phyloP scores from a whole-genome alignment of 805 yeast species.

The Wickerhamiella spandovensis region DNA sequence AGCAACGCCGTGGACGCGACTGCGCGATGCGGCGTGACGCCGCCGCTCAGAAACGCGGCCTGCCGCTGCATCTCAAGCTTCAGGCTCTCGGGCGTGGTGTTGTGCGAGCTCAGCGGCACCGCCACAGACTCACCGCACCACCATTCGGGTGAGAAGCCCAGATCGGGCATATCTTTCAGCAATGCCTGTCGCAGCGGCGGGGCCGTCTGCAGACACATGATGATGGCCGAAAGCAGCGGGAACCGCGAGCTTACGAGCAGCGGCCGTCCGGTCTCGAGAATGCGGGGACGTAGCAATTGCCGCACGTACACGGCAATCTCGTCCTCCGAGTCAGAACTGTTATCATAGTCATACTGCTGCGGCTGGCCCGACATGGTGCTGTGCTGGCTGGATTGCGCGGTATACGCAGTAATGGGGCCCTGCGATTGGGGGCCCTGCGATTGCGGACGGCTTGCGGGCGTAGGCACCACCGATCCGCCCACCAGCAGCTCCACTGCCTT shows the following conservation, averaged over 20 bases:
- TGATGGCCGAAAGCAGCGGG: neutral
- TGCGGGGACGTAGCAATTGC: neutral
- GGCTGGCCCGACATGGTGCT: neutral
- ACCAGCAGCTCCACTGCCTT: neutral
- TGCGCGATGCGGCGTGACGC: neutral
- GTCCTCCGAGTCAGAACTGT: neutral
- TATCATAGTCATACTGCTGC: neutral
- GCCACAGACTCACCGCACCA: neutral
- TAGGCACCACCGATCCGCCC: neutral
- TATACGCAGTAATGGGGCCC: neutral
- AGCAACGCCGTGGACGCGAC: neutral
- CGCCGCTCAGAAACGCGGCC: neutral
- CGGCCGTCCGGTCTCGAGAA: neutral
- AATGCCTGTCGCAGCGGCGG: neutral
- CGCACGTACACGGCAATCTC: neutral
- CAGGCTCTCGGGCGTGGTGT: neutral
- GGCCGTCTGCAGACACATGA: neutral
- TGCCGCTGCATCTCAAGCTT: neutral
- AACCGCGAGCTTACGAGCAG: neutral
- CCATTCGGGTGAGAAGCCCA: neutral
- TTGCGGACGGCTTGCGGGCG: neutral
- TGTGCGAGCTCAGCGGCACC: neutral
- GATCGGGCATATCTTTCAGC: neutral
- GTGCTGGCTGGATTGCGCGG: neutral
- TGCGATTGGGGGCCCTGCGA: neutral